Base-by-base conservation (phyloP, 176 grass and related monocot genomes). In the Carex myosuroides region DNA sequence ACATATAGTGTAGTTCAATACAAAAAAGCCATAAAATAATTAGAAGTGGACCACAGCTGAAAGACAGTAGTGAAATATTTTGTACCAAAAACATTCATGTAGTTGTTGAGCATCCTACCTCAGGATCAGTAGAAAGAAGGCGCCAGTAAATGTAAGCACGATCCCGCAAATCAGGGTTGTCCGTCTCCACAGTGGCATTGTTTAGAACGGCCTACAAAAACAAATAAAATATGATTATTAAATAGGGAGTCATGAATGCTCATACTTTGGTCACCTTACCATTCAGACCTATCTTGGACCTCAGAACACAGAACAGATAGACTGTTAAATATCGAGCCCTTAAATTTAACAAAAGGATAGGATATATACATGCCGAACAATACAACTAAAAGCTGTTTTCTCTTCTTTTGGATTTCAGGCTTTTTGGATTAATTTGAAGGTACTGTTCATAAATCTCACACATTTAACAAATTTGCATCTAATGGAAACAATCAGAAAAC, bases 61-160 rank as follows among this genome's bases (percentile, higher is more conserved):
- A 69, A 72, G 17, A 72, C 18, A 24, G 70, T 48, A 73, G 70
- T 42, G 21, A 22, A 70, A 24, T 52, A 73, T 50, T 73, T 73
- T 52, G 44, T 24, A 50, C 70, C 72, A 30, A 17, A 61, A 76
- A 26, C 26, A 29, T 56, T 55, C 12, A 77, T 63, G 14, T 22
- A 81, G 44, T 20, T 39, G 12, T 52, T 57, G 80, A 71, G 82
- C 65, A 77, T 8, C 26, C 81, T 95, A 99, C 96, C 96, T 99
- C 96, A 26, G 96, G 96, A 85, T 99, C 96, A 72, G 91, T 99
- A 81, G 96, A 99, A 87, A 99, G 93, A 92, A 99, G 96, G 84
- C 96, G 93, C 96, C 96, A 99, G 79, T 99, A 99, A 87, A 99
- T 99, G 85, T 99, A 99, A 56, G 96, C 96, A 68, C 96, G 91